Percentiles rank a stretch among this genome's conserved stretches.
Conservation (phyloP, 2,329 filamentous ascomycete genomes). For the Fusarium compactum region DNA sequence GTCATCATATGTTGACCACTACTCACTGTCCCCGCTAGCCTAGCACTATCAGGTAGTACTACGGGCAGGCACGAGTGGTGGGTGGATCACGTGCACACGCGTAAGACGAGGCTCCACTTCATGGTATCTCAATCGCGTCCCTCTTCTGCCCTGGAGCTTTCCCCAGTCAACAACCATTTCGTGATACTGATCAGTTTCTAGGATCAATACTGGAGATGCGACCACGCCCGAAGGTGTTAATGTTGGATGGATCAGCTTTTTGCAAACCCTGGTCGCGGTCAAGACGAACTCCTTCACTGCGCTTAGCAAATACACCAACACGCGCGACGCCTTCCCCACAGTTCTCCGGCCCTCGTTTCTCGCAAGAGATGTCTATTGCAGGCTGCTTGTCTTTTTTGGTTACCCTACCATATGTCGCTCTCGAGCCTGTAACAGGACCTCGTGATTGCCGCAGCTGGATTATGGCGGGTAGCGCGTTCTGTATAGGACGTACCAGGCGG, state of each 20-base stretch:
- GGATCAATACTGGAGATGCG: slow-evolving; percentile 37
- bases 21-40: slow-evolving; percentile 26
- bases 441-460: slow-evolving; percentile 62
- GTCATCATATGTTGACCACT: slow-evolving; percentile 33
- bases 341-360: slow-evolving; percentile 82
- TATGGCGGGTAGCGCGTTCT: slow-evolving; percentile 49
- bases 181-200: slow-evolving; percentile 32
- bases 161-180: slow-evolving; percentile 34
- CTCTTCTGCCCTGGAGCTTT: slow-evolving; percentile 10
- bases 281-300: slow-evolving; percentile 61
- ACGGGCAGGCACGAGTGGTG: background rate
- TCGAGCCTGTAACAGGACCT: slow-evolving; percentile 71
- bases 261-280: slow-evolving; percentile 30
- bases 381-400: slow-evolving; percentile 56
- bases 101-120: slow-evolving; percentile 15
- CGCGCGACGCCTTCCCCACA: slow-evolving; percentile 83
- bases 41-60: background rate
- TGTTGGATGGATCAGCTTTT: slow-evolving; percentile 34
- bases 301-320: slow-evolving; percentile 38
- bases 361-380: slow-evolving; percentile 71
- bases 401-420: slow-evolving; percentile 65
- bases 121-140: slow-evolving; percentile 23
- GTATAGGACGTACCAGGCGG: slow-evolving; percentile 55
- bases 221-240: slow-evolving; percentile 12
- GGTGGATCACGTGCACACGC: slow-evolving; percentile 47